Base-by-base conservation (phyloP, 2,329 filamentous ascomycete genomes). In the Fusarium verticillioides region DNA sequence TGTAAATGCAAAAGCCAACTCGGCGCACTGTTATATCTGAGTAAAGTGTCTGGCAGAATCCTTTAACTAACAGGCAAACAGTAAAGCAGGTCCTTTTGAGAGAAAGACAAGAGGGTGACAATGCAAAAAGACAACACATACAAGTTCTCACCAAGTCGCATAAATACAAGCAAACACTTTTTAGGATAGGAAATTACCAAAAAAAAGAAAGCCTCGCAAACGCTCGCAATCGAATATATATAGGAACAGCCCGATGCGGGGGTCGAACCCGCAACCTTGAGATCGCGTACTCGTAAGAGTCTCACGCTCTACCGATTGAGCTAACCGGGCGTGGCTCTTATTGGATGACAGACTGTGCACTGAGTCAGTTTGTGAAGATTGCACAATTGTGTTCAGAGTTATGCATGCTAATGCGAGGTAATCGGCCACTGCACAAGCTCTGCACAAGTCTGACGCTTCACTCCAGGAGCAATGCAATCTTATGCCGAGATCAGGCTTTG, bases 261-360 rank as follows among this genome's bases (percentile, higher is more conserved):
- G 82, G 81, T 86, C 85, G 85, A 87, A 88, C 87, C 85, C 85
- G 84, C 85, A 87, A 84, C 85, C 85, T 87, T 86, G 84, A 87
- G 86, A 86, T 87, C 57, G 78, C 63, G 78, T 72, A 77, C 78
- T 78, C 77, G n/a, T 87, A 87, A 87, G 89, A 91, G 89, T 90
- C 89, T 90, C 86, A 90, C 89, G 89, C 89, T 91, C 89, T 91
- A 90, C 78, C 78, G 78, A 79, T 79, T 78, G 77, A 79, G 75
- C 77, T 77, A 78, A 77, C 76, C 77, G 82, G 79, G 81, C 79
- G 81, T 81, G 81, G 66, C 65, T 69, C 59, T 70, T 39, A 53
- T 53, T 69, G 26, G 78, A 79, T 60, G 8, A n/a, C 7, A 15
- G 16, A 0, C 0, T 1, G 0, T 11, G 16, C 44, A 52, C 8